Base-by-base conservation (phyloP, 495 filamentous ascomycete species). In the Aspergillus ellipticus region DNA sequence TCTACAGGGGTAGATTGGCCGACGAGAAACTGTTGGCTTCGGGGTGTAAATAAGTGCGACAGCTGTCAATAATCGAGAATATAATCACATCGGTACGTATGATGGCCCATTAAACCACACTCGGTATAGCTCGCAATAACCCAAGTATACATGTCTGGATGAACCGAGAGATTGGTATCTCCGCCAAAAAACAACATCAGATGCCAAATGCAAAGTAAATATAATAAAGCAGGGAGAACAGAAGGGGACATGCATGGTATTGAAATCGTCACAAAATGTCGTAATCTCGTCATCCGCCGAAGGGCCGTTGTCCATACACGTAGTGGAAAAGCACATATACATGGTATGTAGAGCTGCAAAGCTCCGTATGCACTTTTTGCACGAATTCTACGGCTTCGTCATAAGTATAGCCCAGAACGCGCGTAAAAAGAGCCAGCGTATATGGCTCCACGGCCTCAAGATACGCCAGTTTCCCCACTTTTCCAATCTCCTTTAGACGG, bases 401-500 rank as follows among this genome's bases (percentile, higher is more conserved):
- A 21, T 59, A 65, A 0, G 65, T 55, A 65, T 75, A 79, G 0
- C 80, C 80, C 13, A 82, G 64, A 0, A 79, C 76, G 15, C 77
- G 74, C 1, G 81, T 85, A 49, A 85, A 83, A 4, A 84, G 65
- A 13, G 75, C 76, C 17, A 82, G 71, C 6, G 72, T 76, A 41
- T 84, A 76, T 6, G 77, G 80, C 53, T 83, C 71, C 42, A 85
- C 51, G 0, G 77, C 75, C n/a, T 74, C 65, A 43, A 73, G 57
- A 19, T 75, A 39, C 4, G 63, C 57, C 13, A 69, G 33, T 61
- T 70, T 72, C 46, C 67, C 66, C 16, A 76, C 49, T 20, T 70
- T 66, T 22, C 80, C 80, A 35, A 83, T 67, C 31, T 75, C 70
- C 61, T 85, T 85, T 24, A 79, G 59, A 13, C 72, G 67, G 1